A percentile compares a stretch with the other conserved stretches of the same genome.
phyloP scores from a whole-genome alignment of 495 filamentous ascomycete genomes.

The Aspergillus affinis region DNA sequence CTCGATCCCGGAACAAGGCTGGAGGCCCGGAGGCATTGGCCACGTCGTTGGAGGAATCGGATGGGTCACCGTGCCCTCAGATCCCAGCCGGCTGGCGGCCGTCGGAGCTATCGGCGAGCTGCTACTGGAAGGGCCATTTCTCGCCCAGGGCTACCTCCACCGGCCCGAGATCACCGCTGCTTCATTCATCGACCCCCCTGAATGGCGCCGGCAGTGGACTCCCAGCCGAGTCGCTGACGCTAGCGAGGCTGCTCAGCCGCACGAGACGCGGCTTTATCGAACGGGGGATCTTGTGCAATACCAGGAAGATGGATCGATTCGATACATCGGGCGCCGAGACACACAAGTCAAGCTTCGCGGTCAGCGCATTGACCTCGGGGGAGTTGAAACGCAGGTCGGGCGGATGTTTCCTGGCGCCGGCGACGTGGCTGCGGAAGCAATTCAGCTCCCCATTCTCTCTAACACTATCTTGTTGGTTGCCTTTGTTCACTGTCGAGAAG shows the following conservation, averaged over 20 bases:
- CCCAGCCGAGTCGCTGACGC: constrained; percentile 6
- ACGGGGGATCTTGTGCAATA: constrained; percentile 23
- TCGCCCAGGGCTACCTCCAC: constrained; percentile 54
- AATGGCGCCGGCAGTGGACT: constrained; percentile 18
- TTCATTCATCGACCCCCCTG: constrained; percentile 42
- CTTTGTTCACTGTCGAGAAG: too few species aligned
- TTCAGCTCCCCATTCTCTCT: too few species aligned
- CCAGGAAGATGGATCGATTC: constrained; percentile 17
- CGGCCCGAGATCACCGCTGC: constrained; percentile 40
- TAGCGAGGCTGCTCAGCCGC: constrained; percentile 4
- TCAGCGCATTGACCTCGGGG: too few species aligned
- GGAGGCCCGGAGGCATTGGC: neutral
- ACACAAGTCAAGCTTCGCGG: constrained; percentile 32
- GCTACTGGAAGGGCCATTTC: constrained; percentile 50
- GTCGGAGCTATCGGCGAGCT: constrained; percentile 56
- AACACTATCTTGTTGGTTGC: too few species aligned
- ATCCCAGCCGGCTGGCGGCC: constrained; percentile 47
- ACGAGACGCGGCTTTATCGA: constrained; percentile 15
- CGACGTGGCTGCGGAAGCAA: too few species aligned
- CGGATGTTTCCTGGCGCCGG: too few species aligned
- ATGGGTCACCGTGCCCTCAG: constrained; percentile 63
- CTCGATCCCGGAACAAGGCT: neutral
- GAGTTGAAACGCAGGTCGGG: too few species aligned
- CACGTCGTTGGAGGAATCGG: constrained; percentile 5
- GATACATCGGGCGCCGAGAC: constrained; percentile 14